A percentile compares a stretch with the other conserved stretches of the same genome.
These are phyloP conservation scores for Curvularia hawaiiensis DNA, from an alignment of 2,329 filamentous ascomycete species.

Conservation along the genomic window DNA sequence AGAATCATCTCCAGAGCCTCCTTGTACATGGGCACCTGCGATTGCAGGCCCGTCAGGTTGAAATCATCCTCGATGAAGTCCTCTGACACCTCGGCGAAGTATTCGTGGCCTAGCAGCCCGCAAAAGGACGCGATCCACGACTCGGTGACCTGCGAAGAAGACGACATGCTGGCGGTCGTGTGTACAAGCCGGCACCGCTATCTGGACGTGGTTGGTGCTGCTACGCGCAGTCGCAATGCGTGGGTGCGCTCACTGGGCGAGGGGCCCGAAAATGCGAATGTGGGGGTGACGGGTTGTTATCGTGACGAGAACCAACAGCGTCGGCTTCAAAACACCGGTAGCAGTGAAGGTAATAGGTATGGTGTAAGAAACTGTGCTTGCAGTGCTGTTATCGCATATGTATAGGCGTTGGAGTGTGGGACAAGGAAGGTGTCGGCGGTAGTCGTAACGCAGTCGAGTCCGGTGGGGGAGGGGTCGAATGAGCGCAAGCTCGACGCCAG, in stretches of 20 bases:
- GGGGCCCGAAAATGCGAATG: slow-evolving; percentile 38
- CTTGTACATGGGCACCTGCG: slow-evolving; percentile 98
- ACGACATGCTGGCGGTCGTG: slow-evolving; percentile 54
- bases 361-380: slow-evolving; percentile 21
- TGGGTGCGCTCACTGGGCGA: slow-evolving; percentile 25
- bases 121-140: slow-evolving; percentile 99
- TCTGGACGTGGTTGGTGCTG: slow-evolving; percentile 22
- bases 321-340: background rate
- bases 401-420: slow-evolving; percentile 11
- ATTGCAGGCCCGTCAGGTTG: slow-evolving; percentile 93
- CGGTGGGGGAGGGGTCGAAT: slow-evolving; percentile 23
- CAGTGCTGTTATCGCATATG: slow-evolving; percentile 28
- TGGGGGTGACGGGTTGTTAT: slow-evolving; percentile 26
- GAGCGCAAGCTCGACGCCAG: slow-evolving; percentile 14
- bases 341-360: background rate
- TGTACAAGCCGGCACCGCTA: slow-evolving; percentile 18
- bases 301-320: slow-evolving; percentile 7
- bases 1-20: slow-evolving; percentile 99
- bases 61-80: slow-evolving; percentile 99
- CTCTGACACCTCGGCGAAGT: slow-evolving; percentile 98
- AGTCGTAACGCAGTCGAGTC: slow-evolving; percentile 18
- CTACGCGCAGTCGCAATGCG: slow-evolving; percentile 28
- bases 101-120: slow-evolving; percentile 93
- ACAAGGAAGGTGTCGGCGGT: slow-evolving; percentile 13
- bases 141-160: slow-evolving; percentile 68